Percentiles rank a stretch among this genome's conserved stretches.
Evolutionary conservation across 805 yeast genomes (phyloP).

Genomic region (Kodamaea nitidulidarum): DNA sequence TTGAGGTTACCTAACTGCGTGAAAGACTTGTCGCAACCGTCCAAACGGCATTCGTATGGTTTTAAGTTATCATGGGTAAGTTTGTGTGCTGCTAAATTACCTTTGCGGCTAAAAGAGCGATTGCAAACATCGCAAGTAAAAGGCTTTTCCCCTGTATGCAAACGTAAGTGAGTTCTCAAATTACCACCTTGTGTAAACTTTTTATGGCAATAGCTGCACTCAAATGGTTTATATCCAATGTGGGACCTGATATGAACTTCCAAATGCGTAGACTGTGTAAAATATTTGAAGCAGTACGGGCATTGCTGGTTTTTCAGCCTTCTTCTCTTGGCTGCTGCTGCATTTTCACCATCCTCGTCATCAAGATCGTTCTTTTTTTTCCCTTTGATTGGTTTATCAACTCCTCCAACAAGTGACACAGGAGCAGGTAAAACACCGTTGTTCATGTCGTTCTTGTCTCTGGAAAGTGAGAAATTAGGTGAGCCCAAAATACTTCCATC

Average conservation of each 20-base stretch:
- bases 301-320: constrained; percentile 60
- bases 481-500: constrained; percentile 66
- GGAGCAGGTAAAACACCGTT: constrained; percentile 50
- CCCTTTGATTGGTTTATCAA: constrained; percentile 54
- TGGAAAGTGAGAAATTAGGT: constrained; percentile 14
- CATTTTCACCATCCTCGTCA: constrained; percentile 17
- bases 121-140: constrained; percentile 75
- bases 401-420: constrained; percentile 72
- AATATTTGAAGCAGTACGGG: constrained; percentile 71
- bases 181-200: constrained; percentile 89
- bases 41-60: constrained; percentile 77
- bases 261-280: constrained; percentile 86
- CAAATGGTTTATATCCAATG: constrained; percentile 81
- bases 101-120: constrained; percentile 80
- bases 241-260: constrained; percentile 88
- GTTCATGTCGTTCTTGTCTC: constrained; percentile 20
- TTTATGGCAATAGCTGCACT: constrained; percentile 74
- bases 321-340: constrained; percentile 14
- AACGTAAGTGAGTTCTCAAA: constrained; percentile 74
- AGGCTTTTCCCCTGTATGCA: constrained; percentile 93
- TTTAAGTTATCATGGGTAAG: constrained; percentile 75
- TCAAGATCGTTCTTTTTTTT: constrained; percentile 24
- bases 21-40: constrained; percentile 76
- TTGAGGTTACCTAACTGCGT: constrained; percentile 92
- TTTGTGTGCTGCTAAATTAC: constrained; percentile 84